Conservation (phyloP, 2,329 filamentous ascomycete genomes). For the Pyrenochaeta sp. region DNA sequence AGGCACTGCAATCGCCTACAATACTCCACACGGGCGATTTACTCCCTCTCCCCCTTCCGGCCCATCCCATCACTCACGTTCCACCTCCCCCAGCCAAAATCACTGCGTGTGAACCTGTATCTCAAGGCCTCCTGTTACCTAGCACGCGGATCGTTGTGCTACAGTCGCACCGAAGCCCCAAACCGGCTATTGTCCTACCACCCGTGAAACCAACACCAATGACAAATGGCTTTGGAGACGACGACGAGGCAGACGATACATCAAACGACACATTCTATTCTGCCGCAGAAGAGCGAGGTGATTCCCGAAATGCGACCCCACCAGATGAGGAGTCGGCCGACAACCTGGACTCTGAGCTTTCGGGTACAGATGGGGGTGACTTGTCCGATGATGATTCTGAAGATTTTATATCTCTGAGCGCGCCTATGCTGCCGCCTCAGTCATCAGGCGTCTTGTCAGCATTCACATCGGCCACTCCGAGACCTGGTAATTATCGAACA, state of each 20-base stretch:
- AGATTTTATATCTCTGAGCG: constrained; percentile 89
- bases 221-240: constrained; percentile 66
- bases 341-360: constrained; percentile 65
- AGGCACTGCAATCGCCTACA: constrained; percentile 74
- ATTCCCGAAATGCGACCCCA: constrained; percentile 50
- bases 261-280: constrained; percentile 93
- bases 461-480: constrained; percentile 81
- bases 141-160: constrained; percentile 86
- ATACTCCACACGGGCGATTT: constrained; percentile 87
- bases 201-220: constrained; percentile 57
- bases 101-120: constrained; percentile 91
- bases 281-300: constrained; percentile 76
- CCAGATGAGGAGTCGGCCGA: constrained; percentile 54
- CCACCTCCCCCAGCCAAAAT: constrained; percentile 86
- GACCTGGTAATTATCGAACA: constrained; percentile 73
- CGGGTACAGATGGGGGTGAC: constrained; percentile 73
- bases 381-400: constrained; percentile 93
- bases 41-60: constrained; percentile 76
- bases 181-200: constrained; percentile 54
- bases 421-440: constrained; percentile 79
- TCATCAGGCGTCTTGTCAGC: constrained; percentile 82
- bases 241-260: constrained; percentile 84
- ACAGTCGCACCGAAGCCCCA: constrained; percentile 64
- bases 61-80: constrained; percentile 87
- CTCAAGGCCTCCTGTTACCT: constrained; percentile 81